Conservation (phyloP, 1,139 yeast species). For the Keqinozyma sinolaborantium region DNA sequence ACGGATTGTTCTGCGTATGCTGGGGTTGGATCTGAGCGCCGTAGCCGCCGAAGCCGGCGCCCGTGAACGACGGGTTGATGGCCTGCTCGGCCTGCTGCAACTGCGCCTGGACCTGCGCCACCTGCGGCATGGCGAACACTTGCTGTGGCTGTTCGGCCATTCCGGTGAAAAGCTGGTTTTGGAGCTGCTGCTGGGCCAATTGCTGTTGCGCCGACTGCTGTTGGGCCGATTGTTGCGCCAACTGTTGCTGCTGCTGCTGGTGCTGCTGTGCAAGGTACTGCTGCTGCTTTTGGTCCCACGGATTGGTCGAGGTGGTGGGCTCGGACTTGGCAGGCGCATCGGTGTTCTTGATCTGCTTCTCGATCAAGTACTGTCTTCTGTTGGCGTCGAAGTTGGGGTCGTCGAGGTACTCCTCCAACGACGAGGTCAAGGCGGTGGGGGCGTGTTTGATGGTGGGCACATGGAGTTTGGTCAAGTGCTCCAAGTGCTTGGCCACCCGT, state of each 20-base stretch:
- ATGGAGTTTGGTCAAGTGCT: constrained; percentile 79
- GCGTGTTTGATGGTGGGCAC: constrained; percentile 97
- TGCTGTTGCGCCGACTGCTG: constrained; percentile 11
- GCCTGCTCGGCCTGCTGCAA: constrained; percentile 10
- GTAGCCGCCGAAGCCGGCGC: constrained; percentile 59
- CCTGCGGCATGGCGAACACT: neutral
- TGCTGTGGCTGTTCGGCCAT: neutral
- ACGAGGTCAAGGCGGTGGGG: constrained; percentile 85
- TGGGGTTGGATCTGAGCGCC: constrained; percentile 25
- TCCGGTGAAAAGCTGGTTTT: constrained; percentile 4
- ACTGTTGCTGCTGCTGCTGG: constrained; percentile 9
- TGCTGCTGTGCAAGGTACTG: constrained; percentile 2
- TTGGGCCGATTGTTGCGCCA: constrained; percentile 11
- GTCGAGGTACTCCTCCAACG: constrained; percentile 82
- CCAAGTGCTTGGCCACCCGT: constrained; percentile 85
- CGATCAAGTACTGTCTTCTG: constrained; percentile 72
- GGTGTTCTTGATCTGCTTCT: constrained; percentile 25
- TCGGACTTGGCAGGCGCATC: constrained; percentile 4
- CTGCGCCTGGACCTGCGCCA: constrained; percentile 7
- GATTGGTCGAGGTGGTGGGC: constrained; percentile 14
- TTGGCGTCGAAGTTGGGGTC: constrained; percentile 84
- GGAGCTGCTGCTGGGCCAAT: constrained; percentile 6
- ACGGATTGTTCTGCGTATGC: constrained; percentile 25
- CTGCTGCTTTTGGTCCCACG: constrained; percentile 11
- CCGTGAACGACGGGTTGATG: constrained; percentile 39